Evolutionary conservation across 1,139 yeast species (phyloP).

Genomic region (Arxiozyma slooffiae): DNA sequence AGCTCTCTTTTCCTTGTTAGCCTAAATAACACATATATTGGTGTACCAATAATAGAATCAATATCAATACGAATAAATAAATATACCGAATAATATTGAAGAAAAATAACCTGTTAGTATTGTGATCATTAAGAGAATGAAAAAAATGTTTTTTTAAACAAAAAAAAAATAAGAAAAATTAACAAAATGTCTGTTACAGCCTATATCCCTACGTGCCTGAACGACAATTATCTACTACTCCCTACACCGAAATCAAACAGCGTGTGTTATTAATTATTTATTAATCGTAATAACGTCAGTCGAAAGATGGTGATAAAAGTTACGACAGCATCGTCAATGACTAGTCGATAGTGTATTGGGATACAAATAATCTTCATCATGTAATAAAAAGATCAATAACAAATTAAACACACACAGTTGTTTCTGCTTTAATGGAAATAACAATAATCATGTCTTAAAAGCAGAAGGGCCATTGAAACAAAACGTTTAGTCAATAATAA

Average conservation of each 20-base stretch:
- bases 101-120: neutral
- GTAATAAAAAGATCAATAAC: slow-evolving; percentile 4
- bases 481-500: neutral
- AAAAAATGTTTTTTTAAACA: too few species aligned
- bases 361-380: slow-evolving; percentile 41
- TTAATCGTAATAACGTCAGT: slow-evolving; percentile 44
- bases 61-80: neutral
- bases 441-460: neutral
- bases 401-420: slow-evolving; percentile 1
- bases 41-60: neutral
- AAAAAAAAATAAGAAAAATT: too few species aligned
- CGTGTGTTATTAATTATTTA: too few species aligned
- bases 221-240: too few species aligned
- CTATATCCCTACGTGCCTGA: too few species aligned
- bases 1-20: slow-evolving; percentile 85
- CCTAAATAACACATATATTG: slow-evolving; percentile 34
- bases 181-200: too few species aligned
- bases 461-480: neutral
- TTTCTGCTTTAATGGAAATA: neutral
- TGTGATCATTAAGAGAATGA: too few species aligned
- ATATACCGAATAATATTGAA: neutral
- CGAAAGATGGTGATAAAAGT: slow-evolving; percentile 97
- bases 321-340: slow-evolving; percentile 73
- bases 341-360: slow-evolving; percentile 62
- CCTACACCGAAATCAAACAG: too few species aligned